These are phyloP conservation scores for Candida fluviatilis DNA, from an alignment of 805 yeast genomes.

Conservation along the genomic window DNA sequence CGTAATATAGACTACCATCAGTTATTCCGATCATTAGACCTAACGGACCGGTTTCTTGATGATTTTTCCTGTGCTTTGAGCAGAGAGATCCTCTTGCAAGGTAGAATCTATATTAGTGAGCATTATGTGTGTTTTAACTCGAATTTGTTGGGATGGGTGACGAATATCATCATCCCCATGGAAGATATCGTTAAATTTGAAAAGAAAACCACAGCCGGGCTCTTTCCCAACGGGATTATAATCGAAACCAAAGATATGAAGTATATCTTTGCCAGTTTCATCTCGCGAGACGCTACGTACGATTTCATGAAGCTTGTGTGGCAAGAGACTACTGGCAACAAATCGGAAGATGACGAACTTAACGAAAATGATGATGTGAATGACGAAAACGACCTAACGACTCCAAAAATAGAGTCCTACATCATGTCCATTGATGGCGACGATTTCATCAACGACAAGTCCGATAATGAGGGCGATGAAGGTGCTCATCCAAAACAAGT, in stretches of 20 bases:
- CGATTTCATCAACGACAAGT: slow-evolving; percentile 17
- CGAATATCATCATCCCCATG: slow-evolving; percentile 68
- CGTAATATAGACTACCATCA: slow-evolving; percentile 75
- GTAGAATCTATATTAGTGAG: slow-evolving; percentile 78
- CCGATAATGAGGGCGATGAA: slow-evolving; percentile 14
- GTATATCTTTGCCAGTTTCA: slow-evolving; percentile 82
- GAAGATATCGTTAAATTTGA: slow-evolving; percentile 72
- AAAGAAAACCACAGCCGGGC: slow-evolving; percentile 79
- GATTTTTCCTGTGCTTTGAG: slow-evolving; percentile 90
- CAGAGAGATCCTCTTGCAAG: slow-evolving; percentile 82
- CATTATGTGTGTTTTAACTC: slow-evolving; percentile 81
- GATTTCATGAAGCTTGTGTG: slow-evolving; percentile 68
- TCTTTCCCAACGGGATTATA: slow-evolving; percentile 85
- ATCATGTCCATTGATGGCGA: slow-evolving; percentile 44
- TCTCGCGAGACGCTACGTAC: slow-evolving; percentile 74
- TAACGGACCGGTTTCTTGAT: slow-evolving; percentile 69
- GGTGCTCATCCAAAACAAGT: slow-evolving; percentile 9
- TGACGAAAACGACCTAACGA: slow-evolving; percentile 39
- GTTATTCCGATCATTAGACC: slow-evolving; percentile 63
- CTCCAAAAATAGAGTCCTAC: slow-evolving; percentile 41
- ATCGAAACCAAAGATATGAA: slow-evolving; percentile 60
- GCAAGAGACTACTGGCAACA: slow-evolving; percentile 42
- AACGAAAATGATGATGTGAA: slow-evolving; percentile 3
- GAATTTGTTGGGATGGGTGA: slow-evolving; percentile 85
- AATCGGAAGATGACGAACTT: slow-evolving; percentile 12